phyloP scores from a whole-genome alignment of 257 asterid species.

The Solanum infundibuliforme region DNA sequence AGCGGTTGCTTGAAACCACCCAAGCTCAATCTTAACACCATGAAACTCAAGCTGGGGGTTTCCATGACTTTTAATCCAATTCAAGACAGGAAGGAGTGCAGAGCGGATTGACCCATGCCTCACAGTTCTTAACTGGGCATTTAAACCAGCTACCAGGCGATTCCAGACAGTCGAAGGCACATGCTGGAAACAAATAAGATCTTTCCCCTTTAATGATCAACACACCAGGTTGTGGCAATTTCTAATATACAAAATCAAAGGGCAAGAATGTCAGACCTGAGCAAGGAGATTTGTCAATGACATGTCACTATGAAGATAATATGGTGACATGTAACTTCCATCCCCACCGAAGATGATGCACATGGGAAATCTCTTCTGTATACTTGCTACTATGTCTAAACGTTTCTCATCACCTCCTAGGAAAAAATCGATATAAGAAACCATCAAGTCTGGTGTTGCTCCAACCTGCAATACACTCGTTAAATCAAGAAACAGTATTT shows the following conservation, averaged over 20 bases:
- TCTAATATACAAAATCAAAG: neutral
- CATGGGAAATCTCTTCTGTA: conserved; percentile 91
- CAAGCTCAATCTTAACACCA: conserved; percentile 79
- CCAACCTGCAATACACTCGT: conserved; percentile 63
- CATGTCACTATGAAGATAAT: conserved; percentile 67
- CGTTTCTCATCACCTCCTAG: conserved; percentile 98
- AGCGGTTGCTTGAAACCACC: conserved; percentile 94
- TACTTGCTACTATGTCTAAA: conserved; percentile 71
- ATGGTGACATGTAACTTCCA: conserved; percentile 94
- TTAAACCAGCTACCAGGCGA: conserved; percentile 84
- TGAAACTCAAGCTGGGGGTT: conserved; percentile 93
- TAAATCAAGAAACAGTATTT: neutral
- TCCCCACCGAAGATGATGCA: conserved; percentile 85
- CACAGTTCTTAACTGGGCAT: conserved; percentile 85
- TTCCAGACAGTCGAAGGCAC: conserved; percentile 93
- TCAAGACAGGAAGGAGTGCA: conserved; percentile 52
- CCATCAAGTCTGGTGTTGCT: conserved; percentile 94
- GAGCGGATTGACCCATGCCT: conserved; percentile 65
- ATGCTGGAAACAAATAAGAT: conserved; percentile 42
- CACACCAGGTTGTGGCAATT: neutral
- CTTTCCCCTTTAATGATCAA: neutral
- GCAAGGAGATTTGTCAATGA: conserved; percentile 87
- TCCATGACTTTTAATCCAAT: conserved; percentile 78
- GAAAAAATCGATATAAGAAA: conserved; percentile 84
- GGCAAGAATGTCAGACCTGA: conserved; percentile 44